These are phyloP conservation scores for Clohesyomyces aquaticus DNA, from an alignment of 495 filamentous ascomycete species.

Conservation along the genomic window DNA sequence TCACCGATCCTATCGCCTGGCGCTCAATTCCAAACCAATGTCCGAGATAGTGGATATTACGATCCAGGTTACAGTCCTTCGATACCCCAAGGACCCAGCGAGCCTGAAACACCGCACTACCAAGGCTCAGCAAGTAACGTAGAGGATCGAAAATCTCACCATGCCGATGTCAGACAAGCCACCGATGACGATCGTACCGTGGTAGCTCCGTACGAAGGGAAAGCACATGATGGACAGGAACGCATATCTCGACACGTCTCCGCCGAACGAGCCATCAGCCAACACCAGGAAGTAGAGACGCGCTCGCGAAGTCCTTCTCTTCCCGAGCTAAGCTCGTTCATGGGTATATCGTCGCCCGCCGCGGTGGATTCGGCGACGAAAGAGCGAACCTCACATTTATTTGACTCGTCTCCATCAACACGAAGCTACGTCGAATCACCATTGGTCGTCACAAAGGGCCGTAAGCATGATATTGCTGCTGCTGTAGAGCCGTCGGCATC, in stretches of 20 bases:
- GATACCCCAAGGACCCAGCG: constrained; percentile 22
- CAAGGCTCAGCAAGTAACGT: too few relatives aligned
- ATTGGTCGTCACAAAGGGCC: constrained; percentile 6
- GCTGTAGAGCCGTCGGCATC: neutral
- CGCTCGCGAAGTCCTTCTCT: constrained; percentile 35
- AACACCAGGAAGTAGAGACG: neutral
- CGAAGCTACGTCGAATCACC: constrained; percentile 38
- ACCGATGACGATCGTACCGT: too few relatives aligned
- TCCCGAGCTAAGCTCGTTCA: constrained; percentile 18
- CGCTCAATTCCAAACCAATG: constrained; percentile 35
- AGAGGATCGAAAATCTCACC: too few relatives aligned
- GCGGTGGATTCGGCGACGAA: constrained; percentile 58
- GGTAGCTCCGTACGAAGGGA: constrained; percentile 6
- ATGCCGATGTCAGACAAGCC: too few relatives aligned
- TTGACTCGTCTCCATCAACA: constrained; percentile 57
- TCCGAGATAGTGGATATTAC: constrained; percentile 53
- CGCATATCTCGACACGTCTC: neutral
- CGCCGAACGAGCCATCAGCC: constrained; percentile 6
- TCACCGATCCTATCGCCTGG: constrained; percentile 48
- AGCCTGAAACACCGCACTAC: constrained; percentile 11
- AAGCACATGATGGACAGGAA: constrained; percentile 12
- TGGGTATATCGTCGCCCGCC: constrained; percentile 42
- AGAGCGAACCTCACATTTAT: constrained; percentile 58
- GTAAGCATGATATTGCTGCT: constrained; percentile 13
- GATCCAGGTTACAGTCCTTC: constrained; percentile 43